Percentiles rank a stretch among this genome's conserved stretches.
Conservation (phyloP, 768 basidiomycete genomes). For the Mrakia frigida region DNA sequence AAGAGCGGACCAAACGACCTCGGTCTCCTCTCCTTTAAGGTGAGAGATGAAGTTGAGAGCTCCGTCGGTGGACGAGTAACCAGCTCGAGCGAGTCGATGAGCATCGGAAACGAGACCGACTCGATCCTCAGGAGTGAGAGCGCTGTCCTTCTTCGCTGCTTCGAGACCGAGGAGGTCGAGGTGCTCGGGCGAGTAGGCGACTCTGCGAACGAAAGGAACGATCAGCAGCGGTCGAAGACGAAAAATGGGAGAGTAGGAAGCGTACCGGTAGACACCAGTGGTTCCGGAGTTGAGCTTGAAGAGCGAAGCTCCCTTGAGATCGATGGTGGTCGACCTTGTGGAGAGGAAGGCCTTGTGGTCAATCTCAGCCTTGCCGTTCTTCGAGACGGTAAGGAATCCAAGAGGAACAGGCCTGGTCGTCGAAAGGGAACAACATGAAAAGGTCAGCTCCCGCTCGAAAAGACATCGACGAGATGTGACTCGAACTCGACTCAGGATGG, state of each 20-base stretch:
- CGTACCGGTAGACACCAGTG: conserved; percentile 65
- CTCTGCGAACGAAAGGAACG: conserved; percentile 45
- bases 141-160: conserved; percentile 60
- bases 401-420: conserved; percentile 69
- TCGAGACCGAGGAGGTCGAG: conserved; percentile 72
- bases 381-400: conserved; percentile 60
- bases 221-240: too few relatives aligned
- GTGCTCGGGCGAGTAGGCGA: conserved; percentile 75
- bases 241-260: too few relatives aligned
- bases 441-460: background rate
- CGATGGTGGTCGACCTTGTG: conserved; percentile 61
- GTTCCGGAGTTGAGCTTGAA: conserved; percentile 92
- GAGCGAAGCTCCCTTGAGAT: conserved; percentile 58
- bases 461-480: background rate
- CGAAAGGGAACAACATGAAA: background rate
- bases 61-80: conserved; percentile 68
- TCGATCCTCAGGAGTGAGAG: conserved; percentile 76
- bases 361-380: conserved; percentile 55
- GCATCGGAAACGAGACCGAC: conserved; percentile 84
- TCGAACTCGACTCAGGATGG: background rate
- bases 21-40: conserved; percentile 59
- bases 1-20: conserved; percentile 30
- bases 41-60: conserved; percentile 66
- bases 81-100: conserved; percentile 72
- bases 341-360: conserved; percentile 63